Conservation (phyloP, 2,329 filamentous ascomycete species). For the Neonectria magnoliae region DNA sequence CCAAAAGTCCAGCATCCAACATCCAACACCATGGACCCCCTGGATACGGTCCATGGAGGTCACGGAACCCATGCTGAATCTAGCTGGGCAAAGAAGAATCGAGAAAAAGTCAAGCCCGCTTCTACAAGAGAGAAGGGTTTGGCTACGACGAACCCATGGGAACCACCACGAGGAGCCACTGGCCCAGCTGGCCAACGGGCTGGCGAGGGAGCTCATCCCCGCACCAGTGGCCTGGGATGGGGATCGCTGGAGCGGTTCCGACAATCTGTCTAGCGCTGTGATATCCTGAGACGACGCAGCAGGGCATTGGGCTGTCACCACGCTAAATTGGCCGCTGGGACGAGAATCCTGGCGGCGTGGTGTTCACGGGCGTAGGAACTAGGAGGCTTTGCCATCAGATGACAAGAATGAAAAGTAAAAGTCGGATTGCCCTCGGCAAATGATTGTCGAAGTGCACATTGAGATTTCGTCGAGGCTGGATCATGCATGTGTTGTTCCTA, state of each 20-base stretch:
- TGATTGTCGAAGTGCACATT: slow-evolving; percentile 6
- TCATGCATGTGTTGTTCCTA: slow-evolving; percentile 7
- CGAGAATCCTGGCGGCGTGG: slow-evolving; percentile 23
- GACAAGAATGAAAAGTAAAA: slow-evolving; percentile 10
- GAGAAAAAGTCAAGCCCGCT: slow-evolving; percentile 26
- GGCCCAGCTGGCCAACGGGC: slow-evolving; percentile 24
- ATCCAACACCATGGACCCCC: background rate
- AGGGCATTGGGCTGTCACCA: slow-evolving; percentile 35
- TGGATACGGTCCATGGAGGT: background rate
- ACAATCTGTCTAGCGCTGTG: slow-evolving; percentile 44
- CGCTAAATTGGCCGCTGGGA: slow-evolving; percentile 36
- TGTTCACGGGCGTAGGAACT: slow-evolving; percentile 19
- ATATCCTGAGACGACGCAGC: slow-evolving; percentile 39
- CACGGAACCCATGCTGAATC: slow-evolving; percentile 19
- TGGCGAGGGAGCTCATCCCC: slow-evolving; percentile 31
- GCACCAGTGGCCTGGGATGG: slow-evolving; percentile 35
- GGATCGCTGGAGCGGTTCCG: slow-evolving; percentile 39
- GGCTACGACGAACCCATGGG: slow-evolving; percentile 31
- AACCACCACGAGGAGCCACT: slow-evolving; percentile 15
- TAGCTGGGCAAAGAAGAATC: slow-evolving; percentile 30
- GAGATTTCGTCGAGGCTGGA: slow-evolving; percentile 6
- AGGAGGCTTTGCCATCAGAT: slow-evolving; percentile 17
- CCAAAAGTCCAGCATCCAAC: background rate
- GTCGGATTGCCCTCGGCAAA: slow-evolving; percentile 1
- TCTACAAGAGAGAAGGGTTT: slow-evolving; percentile 29